A percentile compares a stretch with the other conserved stretches of the same genome.
These are phyloP conservation scores for Microdochium trichocladiopsis DNA, from an alignment of 2,329 filamentous ascomycete genomes.

Conservation along the genomic window DNA sequence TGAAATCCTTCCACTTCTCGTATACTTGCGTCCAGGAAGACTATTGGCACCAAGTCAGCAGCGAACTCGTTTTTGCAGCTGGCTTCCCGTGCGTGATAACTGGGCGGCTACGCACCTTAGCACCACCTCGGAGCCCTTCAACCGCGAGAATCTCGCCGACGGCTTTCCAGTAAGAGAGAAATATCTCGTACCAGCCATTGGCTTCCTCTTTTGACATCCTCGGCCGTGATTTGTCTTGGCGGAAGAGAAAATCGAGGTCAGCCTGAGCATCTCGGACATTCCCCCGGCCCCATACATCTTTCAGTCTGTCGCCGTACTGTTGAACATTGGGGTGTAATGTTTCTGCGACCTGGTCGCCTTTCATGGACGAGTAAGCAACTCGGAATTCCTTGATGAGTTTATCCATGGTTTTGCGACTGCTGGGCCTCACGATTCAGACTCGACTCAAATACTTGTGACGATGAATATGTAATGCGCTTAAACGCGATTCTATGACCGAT, in stretches of 20 bases:
- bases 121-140: constrained; percentile 39
- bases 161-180: constrained; percentile 77
- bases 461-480: too few species aligned
- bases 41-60: constrained; percentile 28
- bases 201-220: constrained; percentile 60
- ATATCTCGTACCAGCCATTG: constrained; percentile 82
- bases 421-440: not conserved
- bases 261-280: constrained; percentile 58
- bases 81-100: not conserved
- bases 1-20: constrained; percentile 80
- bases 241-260: constrained; percentile 68
- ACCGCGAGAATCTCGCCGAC: constrained; percentile 64
- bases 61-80: not conserved
- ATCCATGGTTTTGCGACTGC: constrained; percentile 54
- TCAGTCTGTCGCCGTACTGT: constrained; percentile 57
- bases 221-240: constrained; percentile 47
- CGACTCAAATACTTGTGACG: not conserved
- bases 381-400: constrained; percentile 67
- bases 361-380: constrained; percentile 53
- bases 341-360: constrained; percentile 67
- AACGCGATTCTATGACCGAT: too few species aligned
- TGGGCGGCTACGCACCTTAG: constrained; percentile 15
- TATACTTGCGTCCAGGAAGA: constrained; percentile 80
- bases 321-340: constrained; percentile 68
- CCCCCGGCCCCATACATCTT: constrained; percentile 64